phyloP scores from a whole-genome alignment of 2,329 filamentous ascomycete species.

The Fusarium praegraminearum region DNA sequence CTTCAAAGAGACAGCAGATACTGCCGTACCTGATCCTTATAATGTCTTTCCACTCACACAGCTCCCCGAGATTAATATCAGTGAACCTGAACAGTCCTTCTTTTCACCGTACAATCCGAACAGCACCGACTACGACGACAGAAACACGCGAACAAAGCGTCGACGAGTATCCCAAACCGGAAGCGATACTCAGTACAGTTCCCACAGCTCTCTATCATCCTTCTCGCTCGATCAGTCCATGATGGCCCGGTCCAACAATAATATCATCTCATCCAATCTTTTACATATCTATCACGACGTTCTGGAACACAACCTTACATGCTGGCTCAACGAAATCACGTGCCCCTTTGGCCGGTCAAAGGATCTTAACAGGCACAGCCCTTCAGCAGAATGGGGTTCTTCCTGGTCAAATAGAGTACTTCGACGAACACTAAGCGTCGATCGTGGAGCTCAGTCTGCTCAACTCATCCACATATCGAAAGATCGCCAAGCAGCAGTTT shows the following conservation, averaged over 20 bases:
- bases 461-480: slow-evolving; percentile 54
- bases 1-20: not conserved
- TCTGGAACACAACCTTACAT: slow-evolving; percentile 63
- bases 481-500: not conserved
- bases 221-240: slow-evolving; percentile 41
- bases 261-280: slow-evolving; percentile 57
- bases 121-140: not conserved
- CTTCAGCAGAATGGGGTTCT: slow-evolving; percentile 48
- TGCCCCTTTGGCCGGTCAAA: slow-evolving; percentile 57
- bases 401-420: slow-evolving; percentile 63
- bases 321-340: slow-evolving; percentile 64
- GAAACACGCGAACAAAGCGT: slow-evolving; percentile 9
- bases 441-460: slow-evolving; percentile 55
- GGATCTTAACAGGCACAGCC: not conserved
- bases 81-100: slow-evolving; percentile 3
- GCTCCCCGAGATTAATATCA: not conserved
- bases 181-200: slow-evolving; percentile 24
- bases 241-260: slow-evolving; percentile 48
- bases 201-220: slow-evolving; percentile 16
- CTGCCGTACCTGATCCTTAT: not conserved
- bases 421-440: slow-evolving; percentile 60
- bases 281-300: slow-evolving; percentile 66
- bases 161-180: not conserved
- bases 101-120: not conserved
- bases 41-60: not conserved